These are phyloP conservation scores for Zopfochytrium polystomum DNA, from an alignment of 371 early-diverging fungal genomes.

Conservation along the genomic window DNA sequence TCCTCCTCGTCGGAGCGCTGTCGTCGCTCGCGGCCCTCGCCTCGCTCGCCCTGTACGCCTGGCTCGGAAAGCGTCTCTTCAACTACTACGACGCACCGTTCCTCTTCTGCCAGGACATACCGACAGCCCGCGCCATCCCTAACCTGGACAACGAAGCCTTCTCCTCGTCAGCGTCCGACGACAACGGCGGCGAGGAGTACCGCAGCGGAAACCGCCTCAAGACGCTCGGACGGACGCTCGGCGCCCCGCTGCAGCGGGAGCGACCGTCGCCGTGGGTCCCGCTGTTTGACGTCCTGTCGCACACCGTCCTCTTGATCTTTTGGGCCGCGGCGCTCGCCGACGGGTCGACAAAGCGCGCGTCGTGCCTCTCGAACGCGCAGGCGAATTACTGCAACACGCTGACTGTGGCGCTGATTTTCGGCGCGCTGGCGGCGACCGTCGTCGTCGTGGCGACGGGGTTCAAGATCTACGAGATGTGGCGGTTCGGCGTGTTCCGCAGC, in stretches of 20 bases:
- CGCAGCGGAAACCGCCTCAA: too few relatives aligned
- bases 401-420: slow-evolving; percentile 10
- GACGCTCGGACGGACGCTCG: too few relatives aligned
- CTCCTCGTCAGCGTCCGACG: too few relatives aligned
- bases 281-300: slow-evolving; percentile 7
- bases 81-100: slow-evolving; percentile 27
- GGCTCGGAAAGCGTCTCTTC: slow-evolving; percentile 5
- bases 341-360: slow-evolving; percentile 6
- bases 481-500: too few relatives aligned
- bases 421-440: slow-evolving; percentile 6
- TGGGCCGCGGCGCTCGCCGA: slow-evolving; percentile 21
- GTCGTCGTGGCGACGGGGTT: slow-evolving; percentile 10
- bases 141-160: not conserved
- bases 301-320: slow-evolving; percentile 8
- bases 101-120: slow-evolving; percentile 14
- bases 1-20: not conserved
- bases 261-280: slow-evolving; percentile 5
- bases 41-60: not conserved
- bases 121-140: not conserved
- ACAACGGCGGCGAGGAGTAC: too few relatives aligned
- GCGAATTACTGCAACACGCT: slow-evolving; percentile 9
- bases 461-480: slow-evolving; percentile 15
- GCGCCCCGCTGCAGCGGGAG: too few relatives aligned
- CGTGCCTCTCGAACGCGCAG: not conserved
- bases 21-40: slow-evolving; percentile 7